Evolutionary conservation across 2,329 filamentous ascomycete species (phyloP), one percentile per base, ranked within the genome.

Genomic region (Scytalidium sp.): DNA sequence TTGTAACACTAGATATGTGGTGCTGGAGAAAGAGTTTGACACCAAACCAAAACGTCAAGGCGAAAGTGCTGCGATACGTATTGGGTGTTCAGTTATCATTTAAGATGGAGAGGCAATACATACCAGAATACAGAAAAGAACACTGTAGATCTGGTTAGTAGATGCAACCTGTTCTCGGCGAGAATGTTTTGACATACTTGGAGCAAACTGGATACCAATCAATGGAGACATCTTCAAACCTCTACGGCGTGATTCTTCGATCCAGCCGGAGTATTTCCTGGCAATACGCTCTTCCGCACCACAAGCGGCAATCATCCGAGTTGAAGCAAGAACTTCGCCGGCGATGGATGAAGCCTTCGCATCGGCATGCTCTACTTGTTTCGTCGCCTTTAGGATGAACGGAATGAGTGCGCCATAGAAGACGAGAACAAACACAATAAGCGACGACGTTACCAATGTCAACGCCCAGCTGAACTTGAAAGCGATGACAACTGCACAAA

Each of bases 21-120:
- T 73, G 73, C 11, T 79, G 70, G 2, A 71, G 53, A 43, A 67
- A 75, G 0, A 76, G 72, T 56, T 75, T 78, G 42, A 76, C 75
- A 3, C 83, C 83, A 55, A 78, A 85, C 81, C 81, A 86, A 54
- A 87, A 87, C 7, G 76, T 70, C 19, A 85, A 69, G 1, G 74
- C 77, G 53, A 84, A 84, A 0, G 75, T 70, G 2, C 68, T 75
- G 32, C 19, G n/a, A 6, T 13, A n/a, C 17, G 4, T 36, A 15
- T 36, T 36, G 17, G 13, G 13, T 15, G 7, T 36, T 64, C 46
- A 62, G 57, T 22, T 39, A 51, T 42, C 19, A 23, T 19, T 10
- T 9, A 8, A 7, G 22, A 15, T 23, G 17, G 3, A 23, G 41
- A 29, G 7, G 5, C 20, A 1, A 46, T 27, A 40, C 47, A 49